Base-by-base conservation (phyloP, 2,329 filamentous ascomycete genomes). In the Coleophoma crateriformis region DNA sequence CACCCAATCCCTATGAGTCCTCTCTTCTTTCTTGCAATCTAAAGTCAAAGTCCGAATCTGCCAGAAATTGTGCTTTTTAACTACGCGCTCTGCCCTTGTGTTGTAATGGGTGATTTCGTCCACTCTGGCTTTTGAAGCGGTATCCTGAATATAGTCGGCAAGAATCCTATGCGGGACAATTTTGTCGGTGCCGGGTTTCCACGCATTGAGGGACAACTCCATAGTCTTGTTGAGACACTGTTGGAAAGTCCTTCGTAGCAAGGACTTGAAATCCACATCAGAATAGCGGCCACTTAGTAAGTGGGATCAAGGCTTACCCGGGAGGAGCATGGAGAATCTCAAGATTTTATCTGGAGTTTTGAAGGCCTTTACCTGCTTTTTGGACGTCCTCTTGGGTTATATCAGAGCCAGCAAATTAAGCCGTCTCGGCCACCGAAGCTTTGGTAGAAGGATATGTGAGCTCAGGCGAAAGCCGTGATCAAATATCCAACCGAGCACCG, bases 221-320 rank as follows among this genome's bases (percentile, higher is more conserved):
- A 58, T 57, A 61, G 47, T n/a, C 45, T 46, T 2, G 56, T 60
- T 22, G 60, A 50, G 13, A 63, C 52, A 47, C 62, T 63, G 19
- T 59, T 62, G 17, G 50, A 61, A 3, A 62, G 48, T 5, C 55
- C 56, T 14, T 51, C 48, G 42, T 63, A 63, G 22, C 56, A 56
- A 27, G 59, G 60, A 7, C 57, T 58, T 40, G 19, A 12, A 34
- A 33, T 33, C 10, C 17, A 34, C 34, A 38, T 33, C 20, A 41
- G 14, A n/a, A 33, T 38, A 43, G 33, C 15, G 15, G 5, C 27
- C 34, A 3, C 34, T 19, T 33, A 7, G 27, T 27, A 12, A 33
- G 35, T 27, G n/a, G 44, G 37, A 15, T 34, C 13, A 38, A 17
- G 19, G 47, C 54, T 49, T 34, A 59, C 57, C 59, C 57, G 19